Evolutionary conservation across 306 rosid genomes (phyloP).

Genomic region (Urtica urens): DNA sequence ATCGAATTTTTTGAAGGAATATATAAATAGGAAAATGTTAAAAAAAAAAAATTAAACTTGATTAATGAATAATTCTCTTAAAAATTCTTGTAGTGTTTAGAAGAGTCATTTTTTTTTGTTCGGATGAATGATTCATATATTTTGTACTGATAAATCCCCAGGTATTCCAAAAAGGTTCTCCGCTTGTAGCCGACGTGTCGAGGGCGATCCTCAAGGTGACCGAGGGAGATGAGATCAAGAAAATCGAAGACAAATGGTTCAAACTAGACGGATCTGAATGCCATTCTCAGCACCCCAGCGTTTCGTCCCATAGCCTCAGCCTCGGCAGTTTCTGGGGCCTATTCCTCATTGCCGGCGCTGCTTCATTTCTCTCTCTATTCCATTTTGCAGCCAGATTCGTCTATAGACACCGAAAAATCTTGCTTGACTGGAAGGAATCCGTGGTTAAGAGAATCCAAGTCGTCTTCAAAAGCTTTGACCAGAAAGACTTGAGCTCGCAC

Average conservation of each 20-base stretch:
- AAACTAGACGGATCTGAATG: background rate
- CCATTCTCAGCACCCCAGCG: slow-evolving; percentile 1
- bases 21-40: no score
- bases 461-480: slow-evolving; percentile 13
- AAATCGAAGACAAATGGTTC: slow-evolving; percentile 40
- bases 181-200: slow-evolving; percentile 51
- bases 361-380: slow-evolving; percentile 1
- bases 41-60: no score
- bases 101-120: no score
- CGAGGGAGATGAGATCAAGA: slow-evolving; percentile 34
- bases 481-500: slow-evolving; percentile 19
- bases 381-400: slow-evolving; percentile 2
- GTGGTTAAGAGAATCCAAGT: slow-evolving; percentile 14
- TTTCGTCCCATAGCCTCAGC: slow-evolving; percentile 21
- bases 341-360: slow-evolving; percentile 12
- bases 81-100: no score
- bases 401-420: background rate
- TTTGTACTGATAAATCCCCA: no score
- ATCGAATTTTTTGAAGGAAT: no score
- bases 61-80: no score
- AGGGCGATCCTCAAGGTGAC: slow-evolving; percentile 43
- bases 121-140: no score
- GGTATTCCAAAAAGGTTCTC: slow-evolving; percentile 38
- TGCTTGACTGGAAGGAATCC: slow-evolving; percentile 1
- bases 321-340: slow-evolving; percentile 33